These are phyloP conservation scores for Stereum hirsutum DNA, from an alignment of 1,284 basidiomycete genomes.

Conservation along the genomic window DNA sequence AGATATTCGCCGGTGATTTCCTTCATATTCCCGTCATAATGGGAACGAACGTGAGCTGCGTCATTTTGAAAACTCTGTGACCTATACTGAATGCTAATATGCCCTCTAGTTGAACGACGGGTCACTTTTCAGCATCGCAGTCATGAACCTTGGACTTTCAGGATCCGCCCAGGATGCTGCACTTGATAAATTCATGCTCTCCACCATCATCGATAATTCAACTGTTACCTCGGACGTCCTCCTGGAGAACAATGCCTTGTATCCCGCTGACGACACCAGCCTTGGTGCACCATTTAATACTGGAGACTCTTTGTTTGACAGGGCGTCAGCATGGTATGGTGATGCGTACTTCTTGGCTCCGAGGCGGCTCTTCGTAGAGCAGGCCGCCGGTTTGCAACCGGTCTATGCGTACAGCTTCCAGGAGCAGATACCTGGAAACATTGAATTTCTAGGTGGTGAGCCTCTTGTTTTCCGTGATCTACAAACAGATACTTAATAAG, in stretches of 20 bases:
- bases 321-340: slow-evolving; percentile 43
- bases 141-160: slow-evolving; percentile 25
- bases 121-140: slow-evolving; percentile 28
- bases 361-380: slow-evolving; percentile 36
- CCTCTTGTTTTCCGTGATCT: background rate
- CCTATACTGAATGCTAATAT: too few species aligned
- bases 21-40: slow-evolving; percentile 42
- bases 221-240: slow-evolving; percentile 19
- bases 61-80: too few species aligned
- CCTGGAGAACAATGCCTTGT: slow-evolving; percentile 26
- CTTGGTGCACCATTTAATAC: slow-evolving; percentile 35
- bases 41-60: slow-evolving; percentile 41
- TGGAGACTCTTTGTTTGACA: slow-evolving; percentile 47
- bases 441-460: slow-evolving; percentile 28
- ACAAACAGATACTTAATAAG: background rate
- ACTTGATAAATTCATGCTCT: slow-evolving; percentile 33
- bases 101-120: slow-evolving; percentile 46
- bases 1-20: slow-evolving; percentile 38
- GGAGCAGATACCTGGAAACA: slow-evolving; percentile 41
- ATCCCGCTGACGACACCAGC: slow-evolving; percentile 35
- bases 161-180: slow-evolving; percentile 25
- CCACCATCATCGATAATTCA: slow-evolving; percentile 32
- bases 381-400: slow-evolving; percentile 33
- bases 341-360: slow-evolving; percentile 43
- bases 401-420: slow-evolving; percentile 45